Conservation (phyloP, 495 filamentous ascomycete species). For the Hyphodiscus hymeniophilus region DNA sequence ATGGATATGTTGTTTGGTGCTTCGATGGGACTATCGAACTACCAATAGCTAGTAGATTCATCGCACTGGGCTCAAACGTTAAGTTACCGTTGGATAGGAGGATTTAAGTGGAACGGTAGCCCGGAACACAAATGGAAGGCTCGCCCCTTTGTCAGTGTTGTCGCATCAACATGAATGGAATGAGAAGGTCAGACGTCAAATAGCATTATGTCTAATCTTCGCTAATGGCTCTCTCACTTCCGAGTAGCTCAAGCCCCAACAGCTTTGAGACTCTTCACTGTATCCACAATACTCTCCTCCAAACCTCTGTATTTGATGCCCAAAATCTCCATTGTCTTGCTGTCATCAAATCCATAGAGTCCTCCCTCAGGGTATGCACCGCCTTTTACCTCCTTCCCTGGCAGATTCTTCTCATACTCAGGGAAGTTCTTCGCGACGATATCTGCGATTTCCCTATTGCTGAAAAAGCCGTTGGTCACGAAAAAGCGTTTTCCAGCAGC, state of each 20-base stretch:
- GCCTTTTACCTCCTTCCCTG: conserved; percentile 35
- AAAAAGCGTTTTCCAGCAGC: conserved; percentile 69
- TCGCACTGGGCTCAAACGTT: no score
- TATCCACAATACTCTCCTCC: conserved; percentile 49
- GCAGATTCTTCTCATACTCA: conserved; percentile 52
- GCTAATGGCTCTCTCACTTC: no score
- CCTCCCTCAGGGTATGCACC: conserved; percentile 23
- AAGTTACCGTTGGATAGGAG: no score
- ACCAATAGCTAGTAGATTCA: not conserved
- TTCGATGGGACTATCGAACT: conserved; percentile 13
- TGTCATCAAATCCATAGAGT: conserved; percentile 43
- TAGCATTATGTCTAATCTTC: no score
- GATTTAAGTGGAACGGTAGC: no score
- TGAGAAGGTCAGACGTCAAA: not conserved
- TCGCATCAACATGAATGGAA: no score
- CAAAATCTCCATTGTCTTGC: conserved; percentile 44
- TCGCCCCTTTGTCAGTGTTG: no score
- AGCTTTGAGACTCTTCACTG: conserved; percentile 42
- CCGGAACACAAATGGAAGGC: no score
- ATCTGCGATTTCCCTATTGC: conserved; percentile 57
- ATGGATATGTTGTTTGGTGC: conserved; percentile 14
- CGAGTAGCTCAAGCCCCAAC: conserved; percentile 17
- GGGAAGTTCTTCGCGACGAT: conserved; percentile 58
- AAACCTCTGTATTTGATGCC: conserved; percentile 48
- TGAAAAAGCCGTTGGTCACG: conserved; percentile 52